A percentile compares a stretch with the other conserved stretches of the same genome.
These are phyloP conservation scores for Crithidia mellificae DNA, from an alignment of 208 protist genomes.

Conservation along the genomic window DNA sequence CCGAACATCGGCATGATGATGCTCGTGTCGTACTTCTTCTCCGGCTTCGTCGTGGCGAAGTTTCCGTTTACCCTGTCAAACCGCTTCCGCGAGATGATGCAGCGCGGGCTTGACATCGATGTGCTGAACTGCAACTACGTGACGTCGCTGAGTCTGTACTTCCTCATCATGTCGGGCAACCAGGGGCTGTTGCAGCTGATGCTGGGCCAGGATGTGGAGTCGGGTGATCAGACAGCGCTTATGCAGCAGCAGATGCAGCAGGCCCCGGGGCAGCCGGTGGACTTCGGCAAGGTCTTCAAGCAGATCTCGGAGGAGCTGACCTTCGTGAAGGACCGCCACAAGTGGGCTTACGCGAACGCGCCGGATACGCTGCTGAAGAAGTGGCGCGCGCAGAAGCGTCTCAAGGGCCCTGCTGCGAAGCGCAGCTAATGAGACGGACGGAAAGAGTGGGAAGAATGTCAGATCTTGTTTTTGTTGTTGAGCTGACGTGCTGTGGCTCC, in stretches of 20 bases:
- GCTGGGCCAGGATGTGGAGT: conserved; percentile 76
- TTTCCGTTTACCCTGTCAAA: conserved; percentile 95
- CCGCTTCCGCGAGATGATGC: conserved; percentile 94
- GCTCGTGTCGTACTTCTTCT: conserved; percentile 96
- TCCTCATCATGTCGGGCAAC: conserved; percentile 94
- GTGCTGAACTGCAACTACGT: conserved; percentile 95
- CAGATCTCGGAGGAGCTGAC: conserved; percentile 72
- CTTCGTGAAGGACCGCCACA: conserved; percentile 69
- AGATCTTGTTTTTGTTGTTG: too few species aligned
- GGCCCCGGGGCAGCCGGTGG: conserved; percentile 57
- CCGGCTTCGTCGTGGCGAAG: conserved; percentile 96
- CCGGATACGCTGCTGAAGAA: conserved; percentile 64
- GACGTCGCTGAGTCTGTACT: conserved; percentile 95
- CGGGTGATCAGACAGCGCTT: conserved; percentile 40
- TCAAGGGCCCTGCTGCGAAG: conserved; percentile 17
- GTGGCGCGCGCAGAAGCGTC: conserved; percentile 46
- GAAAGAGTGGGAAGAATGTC: too few species aligned
- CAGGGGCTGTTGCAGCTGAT: conserved; percentile 93
- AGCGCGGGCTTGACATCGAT: conserved; percentile 94
- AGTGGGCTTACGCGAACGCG: conserved; percentile 69
- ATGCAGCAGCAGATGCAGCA: conserved; percentile 66
- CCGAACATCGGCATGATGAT: conserved; percentile 96
- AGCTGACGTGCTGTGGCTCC: too few species aligned
- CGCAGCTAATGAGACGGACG: too few species aligned
- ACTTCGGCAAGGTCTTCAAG: conserved; percentile 85